Base-by-base conservation (phyloP, 768 basidiomycete species). In the Leccinum subgranulosum region DNA sequence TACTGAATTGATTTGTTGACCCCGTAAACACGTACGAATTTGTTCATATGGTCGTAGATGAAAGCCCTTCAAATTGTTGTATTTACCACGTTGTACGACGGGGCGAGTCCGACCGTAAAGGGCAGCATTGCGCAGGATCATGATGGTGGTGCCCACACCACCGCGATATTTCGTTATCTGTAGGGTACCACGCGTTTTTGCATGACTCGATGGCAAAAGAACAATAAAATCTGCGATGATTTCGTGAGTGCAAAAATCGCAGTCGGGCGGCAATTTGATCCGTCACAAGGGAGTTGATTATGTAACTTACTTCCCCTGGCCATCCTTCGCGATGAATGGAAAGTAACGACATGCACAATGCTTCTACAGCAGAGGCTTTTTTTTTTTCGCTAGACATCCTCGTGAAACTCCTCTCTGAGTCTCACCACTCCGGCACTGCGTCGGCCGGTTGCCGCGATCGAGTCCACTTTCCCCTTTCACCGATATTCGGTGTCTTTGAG, bases 201-300 rank as follows among this genome's bases (percentile, higher is more conserved):
- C 21, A 23, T 33, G 31, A 21, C 29, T 53, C 17, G 27, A 43
- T 43, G 9, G 43, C 27, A 34, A n/a, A n/a, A 46, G 36, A 39
- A 60, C 49, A 57, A 55, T 60, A 27, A n/a, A 14, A 43, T 21
- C n/a, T 36, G 31, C 9, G 56, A n/a, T 19, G 43, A 19, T 23
- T 49, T 47, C 55, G 53, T 55, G 62, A 53, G 55, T 33, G 29
- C 11, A 9, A 9, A 31, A 23, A 23, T n/a, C 4, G 47, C 27
- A 19, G 15, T 39, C 9, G 49, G 14, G 34, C 45, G 43, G 43
- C 19, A n/a, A 19, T 49, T 29, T 19, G 49, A 55, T 55, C 41
- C 41, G 43, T n/a, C 7, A 10, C 19, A 17, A 54, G 56, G n/a
- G 50, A 53, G 11, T 19, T 29, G 46, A 12, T 67, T 66, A 67